Evolutionary conservation across 2,329 filamentous ascomycete genomes (phyloP), one percentile per base, ranked within the genome.

Genomic region (Knufia fluminis): DNA sequence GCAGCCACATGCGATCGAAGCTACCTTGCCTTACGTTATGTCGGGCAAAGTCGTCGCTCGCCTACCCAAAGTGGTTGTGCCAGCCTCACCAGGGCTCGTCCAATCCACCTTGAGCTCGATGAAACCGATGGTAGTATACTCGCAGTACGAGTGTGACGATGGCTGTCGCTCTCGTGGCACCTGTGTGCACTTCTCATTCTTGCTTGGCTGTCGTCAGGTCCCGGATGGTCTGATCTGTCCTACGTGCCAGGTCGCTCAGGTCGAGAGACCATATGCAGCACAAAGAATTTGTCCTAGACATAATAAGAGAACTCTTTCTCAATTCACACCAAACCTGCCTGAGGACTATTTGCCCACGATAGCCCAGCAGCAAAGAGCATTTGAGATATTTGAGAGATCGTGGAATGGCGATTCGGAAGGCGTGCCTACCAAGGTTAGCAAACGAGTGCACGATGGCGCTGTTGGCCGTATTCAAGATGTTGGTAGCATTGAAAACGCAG

Each of bases 131-230:
- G 52, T 54, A 22, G 41, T 56, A 17, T 57, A 51, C 38, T 52
- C 52, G 12, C 53, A 55, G 28, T 59, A 50, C 19, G 35, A 49
- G 10, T 57, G 54, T 33, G 38, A 26, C 9, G n/a, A 49, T 24
- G 46, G 50, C 12, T 57, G 57, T 35, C 54, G 55, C 28, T 56
- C 45, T 22, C 48, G 51, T 17, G 57, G 55, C n/a, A 59, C 55
- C 44, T 57, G 57, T 35, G 46, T 56, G 2, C 57, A 59, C 36
- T 57, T 50, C 36, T 52, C 54, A 22, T 57, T 57, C 26, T 46
- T 56, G 7, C 26, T 55, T 22, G 50, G 53, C 10, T 48, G 49
- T 31, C 46, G 49, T 32, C 48, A 35, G 22, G 53, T 50, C 20
- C 52, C 52, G 8, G 57, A 57, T 46, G 57, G 57, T 1, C 36